These are phyloP conservation scores for Echinosophora koreensis DNA, from an alignment of 306 rosid genomes.

Conservation along the genomic window DNA sequence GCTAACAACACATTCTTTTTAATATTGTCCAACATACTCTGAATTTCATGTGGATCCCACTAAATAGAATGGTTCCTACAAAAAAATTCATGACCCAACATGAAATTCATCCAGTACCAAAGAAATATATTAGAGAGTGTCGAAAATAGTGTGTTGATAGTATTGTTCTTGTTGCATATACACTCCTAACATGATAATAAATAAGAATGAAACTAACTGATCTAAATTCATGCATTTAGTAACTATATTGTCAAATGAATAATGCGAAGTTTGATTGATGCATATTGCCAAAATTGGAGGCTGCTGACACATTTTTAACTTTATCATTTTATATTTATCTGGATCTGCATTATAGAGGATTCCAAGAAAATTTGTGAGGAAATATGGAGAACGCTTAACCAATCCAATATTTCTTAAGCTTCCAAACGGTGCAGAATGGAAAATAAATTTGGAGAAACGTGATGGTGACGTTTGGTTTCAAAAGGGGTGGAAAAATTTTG, in stretches of 20 bases:
- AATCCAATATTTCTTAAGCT: constrained; percentile 39
- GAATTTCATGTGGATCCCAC: too few relatives aligned
- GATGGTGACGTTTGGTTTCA: constrained; percentile 45
- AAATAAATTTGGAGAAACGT: constrained; percentile 44
- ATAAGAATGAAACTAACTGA: too few relatives aligned
- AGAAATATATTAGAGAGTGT: too few relatives aligned
- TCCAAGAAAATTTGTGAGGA: constrained; percentile 41
- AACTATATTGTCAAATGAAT: not conserved
- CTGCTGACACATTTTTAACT: not conserved
- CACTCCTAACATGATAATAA: too few relatives aligned
- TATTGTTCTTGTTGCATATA: too few relatives aligned
- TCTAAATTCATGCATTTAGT: not conserved
- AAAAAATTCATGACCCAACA: too few relatives aligned
- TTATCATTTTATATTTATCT: not conserved
- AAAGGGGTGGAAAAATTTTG: constrained; percentile 54
- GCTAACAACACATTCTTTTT: too few relatives aligned
- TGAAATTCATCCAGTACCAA: too few relatives aligned
- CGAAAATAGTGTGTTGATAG: too few relatives aligned
- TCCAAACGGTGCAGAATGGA: constrained; percentile 49
- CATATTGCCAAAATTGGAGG: not conserved
- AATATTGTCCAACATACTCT: too few relatives aligned
- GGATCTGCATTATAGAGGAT: constrained; percentile 43
- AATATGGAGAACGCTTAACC: constrained; percentile 44
- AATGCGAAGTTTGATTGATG: not conserved
- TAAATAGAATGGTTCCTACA: too few relatives aligned